These are phyloP conservation scores for Aspergillus carbonarius DNA, from an alignment of 2,329 filamentous ascomycete genomes.

Conservation along the genomic window DNA sequence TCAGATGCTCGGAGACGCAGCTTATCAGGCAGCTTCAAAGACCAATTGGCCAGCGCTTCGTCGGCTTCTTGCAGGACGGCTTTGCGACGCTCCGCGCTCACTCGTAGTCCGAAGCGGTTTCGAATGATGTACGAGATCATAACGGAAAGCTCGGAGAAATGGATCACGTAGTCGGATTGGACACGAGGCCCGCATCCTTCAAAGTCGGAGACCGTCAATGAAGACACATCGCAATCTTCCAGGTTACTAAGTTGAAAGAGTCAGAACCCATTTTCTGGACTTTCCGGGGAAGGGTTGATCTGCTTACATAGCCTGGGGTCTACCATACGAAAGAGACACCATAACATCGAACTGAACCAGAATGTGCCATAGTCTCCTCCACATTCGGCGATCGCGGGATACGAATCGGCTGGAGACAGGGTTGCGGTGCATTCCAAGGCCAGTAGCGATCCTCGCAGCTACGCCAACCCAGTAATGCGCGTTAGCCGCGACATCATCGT, in stretches of 20 bases:
- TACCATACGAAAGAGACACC: slow-evolving; percentile 49
- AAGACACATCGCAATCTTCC: slow-evolving; percentile 53
- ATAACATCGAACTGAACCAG: slow-evolving; percentile 47
- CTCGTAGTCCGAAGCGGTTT: slow-evolving; percentile 42
- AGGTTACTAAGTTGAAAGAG: slow-evolving; percentile 36
- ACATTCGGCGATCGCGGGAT: slow-evolving; percentile 43
- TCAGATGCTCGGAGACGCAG: slow-evolving; percentile 42
- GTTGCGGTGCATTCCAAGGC: slow-evolving; percentile 55
- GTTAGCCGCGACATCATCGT: slow-evolving; percentile 57
- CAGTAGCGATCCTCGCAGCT: slow-evolving; percentile 53
- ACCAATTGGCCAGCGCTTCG: slow-evolving; percentile 44
- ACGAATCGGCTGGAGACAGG: slow-evolving; percentile 43
- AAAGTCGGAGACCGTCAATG: slow-evolving; percentile 48
- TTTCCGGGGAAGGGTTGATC: neutral
- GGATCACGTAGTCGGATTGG: slow-evolving; percentile 46
- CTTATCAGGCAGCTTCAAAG: slow-evolving; percentile 41
- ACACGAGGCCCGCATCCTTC: slow-evolving; percentile 48
- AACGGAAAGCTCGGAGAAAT: slow-evolving; percentile 52
- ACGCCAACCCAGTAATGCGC: slow-evolving; percentile 56
- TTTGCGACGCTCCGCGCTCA: slow-evolving; percentile 42
- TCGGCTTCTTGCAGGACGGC: slow-evolving; percentile 43
- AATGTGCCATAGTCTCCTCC: slow-evolving; percentile 46
- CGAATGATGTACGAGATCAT: slow-evolving; percentile 50
- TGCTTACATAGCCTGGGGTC: slow-evolving; percentile 52
- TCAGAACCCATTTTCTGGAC: neutral